These are phyloP conservation scores for Panus rudis DNA, from an alignment of 768 basidiomycete species.

Conservation along the genomic window DNA sequence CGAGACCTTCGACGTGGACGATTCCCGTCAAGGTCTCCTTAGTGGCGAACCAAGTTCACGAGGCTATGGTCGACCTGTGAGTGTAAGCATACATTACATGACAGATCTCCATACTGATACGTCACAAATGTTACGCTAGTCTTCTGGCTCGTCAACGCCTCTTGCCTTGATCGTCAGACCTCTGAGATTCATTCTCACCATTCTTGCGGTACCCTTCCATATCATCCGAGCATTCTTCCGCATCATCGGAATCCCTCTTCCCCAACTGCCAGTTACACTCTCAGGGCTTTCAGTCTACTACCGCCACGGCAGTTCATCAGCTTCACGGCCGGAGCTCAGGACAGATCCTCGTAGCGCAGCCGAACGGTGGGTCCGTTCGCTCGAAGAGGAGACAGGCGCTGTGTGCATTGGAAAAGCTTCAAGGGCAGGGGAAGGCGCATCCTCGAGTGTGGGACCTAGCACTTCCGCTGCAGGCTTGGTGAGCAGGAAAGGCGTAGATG, in stretches of 20 bases:
- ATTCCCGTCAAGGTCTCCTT: constrained; percentile 34
- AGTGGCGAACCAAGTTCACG: constrained; percentile 9
- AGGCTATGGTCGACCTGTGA: too few species aligned
- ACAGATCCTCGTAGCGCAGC: constrained; percentile 44
- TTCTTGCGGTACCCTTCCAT: constrained; percentile 55
- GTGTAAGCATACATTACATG: too few species aligned
- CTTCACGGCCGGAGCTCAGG: constrained; percentile 18
- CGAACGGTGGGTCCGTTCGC: constrained; percentile 70
- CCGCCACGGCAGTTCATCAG: constrained; percentile 23
- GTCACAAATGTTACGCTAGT: neutral
- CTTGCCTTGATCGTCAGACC: constrained; percentile 18
- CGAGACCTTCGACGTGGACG: constrained; percentile 46
- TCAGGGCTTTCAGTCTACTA: constrained; percentile 41
- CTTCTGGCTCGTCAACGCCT: neutral
- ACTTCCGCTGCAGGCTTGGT: constrained; percentile 39
- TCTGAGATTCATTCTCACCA: constrained; percentile 35
- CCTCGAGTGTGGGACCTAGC: constrained; percentile 23
- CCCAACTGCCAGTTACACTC: constrained; percentile 42
- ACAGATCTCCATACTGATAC: too few species aligned
- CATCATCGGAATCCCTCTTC: constrained; percentile 61
- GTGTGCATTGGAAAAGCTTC: constrained; percentile 36
- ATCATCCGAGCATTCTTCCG: constrained; percentile 61
- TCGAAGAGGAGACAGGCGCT: constrained; percentile 84
- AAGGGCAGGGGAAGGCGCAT: constrained; percentile 19
- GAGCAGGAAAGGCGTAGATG: constrained; percentile 24